Percentiles rank a stretch among this genome's conserved stretches.
Conservation (phyloP, 257 asterid genomes). For the Primulina tabacum region DNA sequence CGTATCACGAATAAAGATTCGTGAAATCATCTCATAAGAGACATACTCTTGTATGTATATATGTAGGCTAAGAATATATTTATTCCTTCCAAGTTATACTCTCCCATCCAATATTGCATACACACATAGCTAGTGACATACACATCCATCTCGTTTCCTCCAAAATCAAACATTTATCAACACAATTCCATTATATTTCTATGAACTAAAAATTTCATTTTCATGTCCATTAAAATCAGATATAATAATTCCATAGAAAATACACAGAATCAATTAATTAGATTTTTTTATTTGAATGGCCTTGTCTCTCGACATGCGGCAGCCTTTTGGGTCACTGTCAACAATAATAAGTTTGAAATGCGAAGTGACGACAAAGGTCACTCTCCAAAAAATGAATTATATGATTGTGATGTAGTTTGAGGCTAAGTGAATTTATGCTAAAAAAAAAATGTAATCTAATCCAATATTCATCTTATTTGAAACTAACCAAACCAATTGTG, state of each 20-base stretch:
- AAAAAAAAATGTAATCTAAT: not conserved
- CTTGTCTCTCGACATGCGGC: slow-evolving; percentile 24
- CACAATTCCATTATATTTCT: too few species aligned
- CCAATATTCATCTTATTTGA: not conserved
- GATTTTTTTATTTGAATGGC: not conserved
- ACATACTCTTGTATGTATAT: too few species aligned
- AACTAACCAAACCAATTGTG: not conserved
- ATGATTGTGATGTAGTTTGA: not conserved
- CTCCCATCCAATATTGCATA: too few species aligned
- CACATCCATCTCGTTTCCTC: too few species aligned
- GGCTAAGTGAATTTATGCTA: not conserved
- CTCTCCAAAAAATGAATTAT: not conserved
- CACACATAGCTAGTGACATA: too few species aligned
- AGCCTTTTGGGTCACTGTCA: not conserved
- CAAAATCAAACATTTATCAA: too few species aligned
- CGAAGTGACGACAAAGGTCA: not conserved
- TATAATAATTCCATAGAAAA: not conserved
- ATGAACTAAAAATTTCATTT: too few species aligned
- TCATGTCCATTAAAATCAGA: not conserved
- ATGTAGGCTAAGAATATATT: too few species aligned
- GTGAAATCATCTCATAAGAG: too few species aligned
- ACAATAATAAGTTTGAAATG: not conserved
- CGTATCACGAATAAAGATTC: too few species aligned
- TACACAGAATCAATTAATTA: too few species aligned
- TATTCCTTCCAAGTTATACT: too few species aligned